phyloP scores from a whole-genome alignment of 345 rosid species.

The Eucalyptus viminalis region DNA sequence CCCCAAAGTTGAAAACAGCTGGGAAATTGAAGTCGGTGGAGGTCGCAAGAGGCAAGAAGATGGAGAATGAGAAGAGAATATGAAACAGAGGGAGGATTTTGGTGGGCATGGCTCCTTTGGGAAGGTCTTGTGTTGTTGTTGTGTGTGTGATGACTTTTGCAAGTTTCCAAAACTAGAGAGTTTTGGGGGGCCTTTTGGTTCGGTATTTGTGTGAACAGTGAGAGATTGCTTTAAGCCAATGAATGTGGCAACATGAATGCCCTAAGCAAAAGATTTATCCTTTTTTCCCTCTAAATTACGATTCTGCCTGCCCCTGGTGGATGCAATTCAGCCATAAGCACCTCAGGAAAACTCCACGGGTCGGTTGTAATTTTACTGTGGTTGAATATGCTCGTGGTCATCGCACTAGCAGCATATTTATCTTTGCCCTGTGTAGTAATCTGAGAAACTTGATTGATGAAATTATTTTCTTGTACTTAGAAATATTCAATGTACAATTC shows the following conservation, averaged over 20 bases:
- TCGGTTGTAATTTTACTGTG: not conserved
- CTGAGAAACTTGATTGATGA: not conserved
- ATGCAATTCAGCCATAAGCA: not conserved
- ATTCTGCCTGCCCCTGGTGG: not conserved
- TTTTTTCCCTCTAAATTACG: not conserved
- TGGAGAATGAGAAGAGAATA: constrained; percentile 2
- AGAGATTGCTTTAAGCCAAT: not conserved
- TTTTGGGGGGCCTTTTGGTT: not conserved
- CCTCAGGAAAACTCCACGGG: not conserved
- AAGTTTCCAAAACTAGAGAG: not conserved
- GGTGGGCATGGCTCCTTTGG: constrained; percentile 15
- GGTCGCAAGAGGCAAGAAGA: constrained; percentile 16
- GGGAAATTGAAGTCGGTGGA: constrained; percentile 49
- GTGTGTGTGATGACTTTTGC: not conserved
- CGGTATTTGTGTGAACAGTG: not conserved
- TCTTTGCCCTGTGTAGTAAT: too few relatives aligned
- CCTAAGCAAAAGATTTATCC: not conserved
- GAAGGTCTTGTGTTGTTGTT: not conserved
- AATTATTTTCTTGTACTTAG: not conserved
- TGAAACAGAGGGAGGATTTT: not conserved
- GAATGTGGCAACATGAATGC: not conserved
- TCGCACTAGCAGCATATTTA: not conserved
- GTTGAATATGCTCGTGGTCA: not conserved
- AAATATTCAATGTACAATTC: not conserved
- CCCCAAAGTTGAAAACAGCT: constrained; percentile 79